Evolutionary conservation across 805 yeast species (phyloP).

Genomic region (Candida hungchunana): DNA sequence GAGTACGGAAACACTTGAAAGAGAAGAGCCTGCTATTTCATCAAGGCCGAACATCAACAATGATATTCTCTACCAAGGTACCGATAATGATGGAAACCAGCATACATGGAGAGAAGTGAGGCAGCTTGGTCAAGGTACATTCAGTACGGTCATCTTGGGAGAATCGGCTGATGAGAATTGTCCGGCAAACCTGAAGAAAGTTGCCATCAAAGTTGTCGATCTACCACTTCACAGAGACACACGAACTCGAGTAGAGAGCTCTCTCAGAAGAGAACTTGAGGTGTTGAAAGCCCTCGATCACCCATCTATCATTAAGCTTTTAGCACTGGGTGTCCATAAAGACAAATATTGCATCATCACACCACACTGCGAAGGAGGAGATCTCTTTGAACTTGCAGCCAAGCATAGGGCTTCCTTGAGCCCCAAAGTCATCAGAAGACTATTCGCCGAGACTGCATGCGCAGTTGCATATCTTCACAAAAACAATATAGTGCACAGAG

Average conservation of each 20-base stretch:
- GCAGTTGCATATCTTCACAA: conserved; percentile 73
- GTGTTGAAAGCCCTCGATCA: conserved; percentile 55
- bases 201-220: conserved; percentile 69
- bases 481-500: conserved; percentile 76
- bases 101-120: conserved; percentile 32
- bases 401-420: conserved; percentile 38
- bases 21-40: conserved; percentile 6
- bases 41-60: background rate
- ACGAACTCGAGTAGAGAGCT: conserved; percentile 51
- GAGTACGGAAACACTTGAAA: conserved; percentile 9
- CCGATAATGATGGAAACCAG: conserved; percentile 11
- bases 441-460: conserved; percentile 64
- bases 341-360: conserved; percentile 48
- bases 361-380: conserved; percentile 83
- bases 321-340: conserved; percentile 39
- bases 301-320: conserved; percentile 63
- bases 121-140: conserved; percentile 63
- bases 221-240: conserved; percentile 38
- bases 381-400: conserved; percentile 62
- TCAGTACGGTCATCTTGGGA: conserved; percentile 59
- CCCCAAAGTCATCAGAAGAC: conserved; percentile 48
- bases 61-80: conserved; percentile 14
- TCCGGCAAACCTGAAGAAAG: conserved; percentile 25
- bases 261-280: conserved; percentile 68
- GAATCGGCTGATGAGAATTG: conserved; percentile 24